These are phyloP conservation scores for Colletotrichum endophyticum DNA, from an alignment of 2,329 filamentous ascomycete species.

Conservation along the genomic window DNA sequence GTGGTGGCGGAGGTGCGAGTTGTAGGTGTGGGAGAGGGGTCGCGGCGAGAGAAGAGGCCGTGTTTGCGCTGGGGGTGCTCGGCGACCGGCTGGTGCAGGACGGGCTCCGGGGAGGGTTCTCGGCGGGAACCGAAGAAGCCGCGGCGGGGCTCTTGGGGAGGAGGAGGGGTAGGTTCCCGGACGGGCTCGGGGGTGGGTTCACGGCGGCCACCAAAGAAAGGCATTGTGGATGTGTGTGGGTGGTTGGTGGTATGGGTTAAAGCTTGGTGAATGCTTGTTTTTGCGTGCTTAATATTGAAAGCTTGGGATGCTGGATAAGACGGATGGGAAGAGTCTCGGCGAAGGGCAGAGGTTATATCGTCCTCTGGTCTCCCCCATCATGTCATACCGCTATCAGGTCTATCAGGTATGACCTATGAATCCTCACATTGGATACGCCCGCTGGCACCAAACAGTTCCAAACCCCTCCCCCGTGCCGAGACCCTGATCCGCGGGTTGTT, in stretches of 20 bases:
- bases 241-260: background rate
- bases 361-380: background rate
- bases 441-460: background rate
- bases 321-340: conserved; percentile 5
- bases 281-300: background rate
- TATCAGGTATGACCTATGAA: background rate
- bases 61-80: conserved; percentile 28
- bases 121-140: conserved; percentile 27
- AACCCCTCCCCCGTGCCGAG: background rate
- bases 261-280: conserved; percentile 7
- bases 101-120: conserved; percentile 30
- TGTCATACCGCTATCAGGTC: background rate
- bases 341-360: conserved; percentile 9
- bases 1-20: conserved; percentile 28
- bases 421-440: background rate
- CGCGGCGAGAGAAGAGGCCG: conserved; percentile 41
- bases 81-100: conserved; percentile 31
- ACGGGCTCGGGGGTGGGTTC: conserved; percentile 32
- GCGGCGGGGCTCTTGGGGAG: conserved; percentile 25
- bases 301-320: conserved; percentile 18
- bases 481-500: background rate
- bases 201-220: conserved; percentile 29
- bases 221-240: conserved; percentile 19
- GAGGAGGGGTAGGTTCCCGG: conserved; percentile 32
- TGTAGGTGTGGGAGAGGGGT: conserved; percentile 27